phyloP scores from a whole-genome alignment of 2,329 filamentous ascomycete genomes.

The Rhynchosporium graminicola region DNA sequence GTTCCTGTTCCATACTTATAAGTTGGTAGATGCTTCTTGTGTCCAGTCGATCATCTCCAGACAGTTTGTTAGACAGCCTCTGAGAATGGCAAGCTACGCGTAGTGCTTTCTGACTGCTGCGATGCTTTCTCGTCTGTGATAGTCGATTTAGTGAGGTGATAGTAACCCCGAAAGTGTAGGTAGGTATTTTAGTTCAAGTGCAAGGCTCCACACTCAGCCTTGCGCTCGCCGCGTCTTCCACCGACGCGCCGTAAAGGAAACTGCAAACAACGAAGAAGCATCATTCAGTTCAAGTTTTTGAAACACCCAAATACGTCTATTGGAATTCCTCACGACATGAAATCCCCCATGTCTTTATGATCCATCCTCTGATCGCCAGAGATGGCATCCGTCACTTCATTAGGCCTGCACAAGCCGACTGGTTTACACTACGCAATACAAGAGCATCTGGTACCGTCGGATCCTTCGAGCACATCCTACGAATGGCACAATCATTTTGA shows the following conservation, averaged over 20 bases:
- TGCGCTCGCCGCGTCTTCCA: slow-evolving; percentile 14
- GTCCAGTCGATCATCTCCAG: too few species aligned
- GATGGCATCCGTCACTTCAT: slow-evolving; percentile 90
- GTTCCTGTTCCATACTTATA: too few species aligned
- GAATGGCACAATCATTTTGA: slow-evolving; percentile 68
- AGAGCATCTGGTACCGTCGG: slow-evolving; percentile 72
- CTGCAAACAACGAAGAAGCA: slow-evolving; percentile 8
- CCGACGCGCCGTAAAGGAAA: slow-evolving; percentile 20
- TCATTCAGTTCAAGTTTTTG: background rate
- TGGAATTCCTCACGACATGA: slow-evolving; percentile 20
- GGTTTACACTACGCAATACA: slow-evolving; percentile 80
- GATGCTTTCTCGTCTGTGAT: background rate
- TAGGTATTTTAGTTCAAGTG: background rate
- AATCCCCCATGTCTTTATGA: slow-evolving; percentile 26
- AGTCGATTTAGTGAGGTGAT: background rate
- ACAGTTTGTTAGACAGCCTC: too few species aligned
- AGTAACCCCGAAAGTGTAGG: background rate
- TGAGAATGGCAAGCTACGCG: too few species aligned
- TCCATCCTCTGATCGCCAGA: slow-evolving; percentile 20
- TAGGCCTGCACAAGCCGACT: slow-evolving; percentile 87
- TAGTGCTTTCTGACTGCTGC: background rate
- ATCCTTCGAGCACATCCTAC: slow-evolving; percentile 68
- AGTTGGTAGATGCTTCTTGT: too few species aligned
- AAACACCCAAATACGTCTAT: slow-evolving; percentile 3
- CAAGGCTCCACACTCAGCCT: slow-evolving; percentile 19